Conservation (phyloP, 257 asterid species). For the Scutellaria baicalensis region DNA sequence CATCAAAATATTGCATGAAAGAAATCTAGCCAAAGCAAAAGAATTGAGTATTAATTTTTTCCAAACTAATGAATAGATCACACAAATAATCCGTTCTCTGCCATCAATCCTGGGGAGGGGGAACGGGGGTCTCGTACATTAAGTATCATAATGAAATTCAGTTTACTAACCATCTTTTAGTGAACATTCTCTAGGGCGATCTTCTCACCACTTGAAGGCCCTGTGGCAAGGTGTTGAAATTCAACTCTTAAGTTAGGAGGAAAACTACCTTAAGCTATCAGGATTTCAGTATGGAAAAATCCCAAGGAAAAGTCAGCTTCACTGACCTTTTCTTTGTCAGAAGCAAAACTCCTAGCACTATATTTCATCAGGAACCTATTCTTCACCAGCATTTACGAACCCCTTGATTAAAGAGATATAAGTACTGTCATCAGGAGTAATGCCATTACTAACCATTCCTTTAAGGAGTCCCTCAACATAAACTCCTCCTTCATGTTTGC, state of each 20-base stretch:
- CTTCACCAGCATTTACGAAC: slow-evolving; percentile 16
- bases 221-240: slow-evolving; percentile 1
- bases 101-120: neutral
- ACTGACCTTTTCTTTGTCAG: neutral
- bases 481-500: slow-evolving; percentile 30
- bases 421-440: slow-evolving; percentile 46
- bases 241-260: neutral
- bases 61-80: neutral
- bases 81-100: neutral
- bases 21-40: neutral
- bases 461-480: slow-evolving; percentile 43
- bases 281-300: neutral
- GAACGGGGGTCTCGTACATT: neutral
- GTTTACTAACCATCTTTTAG: neutral
- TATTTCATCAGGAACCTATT: slow-evolving; percentile 15
- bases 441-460: slow-evolving; percentile 57
- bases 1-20: neutral
- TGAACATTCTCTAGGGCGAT: neutral
- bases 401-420: slow-evolving; percentile 46
- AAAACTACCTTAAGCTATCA: neutral
- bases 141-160: neutral
- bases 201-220: neutral
- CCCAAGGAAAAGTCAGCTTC: neutral
- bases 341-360: neutral
- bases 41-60: neutral